phyloP scores from a whole-genome alignment of 164 flowering plant genomes.

The Stephania yunnanensis region DNA sequence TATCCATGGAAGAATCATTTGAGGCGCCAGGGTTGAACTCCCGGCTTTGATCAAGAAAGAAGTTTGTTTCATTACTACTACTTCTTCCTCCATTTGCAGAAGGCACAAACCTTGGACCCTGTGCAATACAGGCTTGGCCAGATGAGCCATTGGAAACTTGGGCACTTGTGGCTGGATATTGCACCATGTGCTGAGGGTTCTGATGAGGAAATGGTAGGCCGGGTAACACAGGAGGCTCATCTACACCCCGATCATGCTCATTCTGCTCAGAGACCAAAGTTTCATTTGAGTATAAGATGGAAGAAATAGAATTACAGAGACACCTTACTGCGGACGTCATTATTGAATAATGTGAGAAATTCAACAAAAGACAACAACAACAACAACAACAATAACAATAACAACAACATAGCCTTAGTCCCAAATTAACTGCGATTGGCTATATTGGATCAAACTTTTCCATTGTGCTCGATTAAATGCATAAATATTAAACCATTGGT shows the following conservation, averaged over 20 bases:
- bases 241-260: constrained; percentile 61
- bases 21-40: constrained; percentile 41
- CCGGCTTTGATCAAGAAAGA: constrained; percentile 33
- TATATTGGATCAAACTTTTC: no score
- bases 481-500: no score
- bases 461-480: no score
- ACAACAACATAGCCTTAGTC: no score
- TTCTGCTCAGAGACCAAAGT: constrained; percentile 33
- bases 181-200: constrained; percentile 30
- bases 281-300: background rate
- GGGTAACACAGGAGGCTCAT: constrained; percentile 61
- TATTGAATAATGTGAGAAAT: background rate
- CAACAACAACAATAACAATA: no score
- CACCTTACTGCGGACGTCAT: background rate
- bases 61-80: constrained; percentile 33
- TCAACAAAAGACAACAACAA: background rate
- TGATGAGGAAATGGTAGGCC: constrained; percentile 41
- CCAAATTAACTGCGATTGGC: no score
- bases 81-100: constrained; percentile 29
- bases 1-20: constrained; percentile 73
- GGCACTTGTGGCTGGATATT: constrained; percentile 25
- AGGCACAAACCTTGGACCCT: constrained; percentile 36
- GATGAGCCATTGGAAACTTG: constrained; percentile 44
- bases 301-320: background rate
- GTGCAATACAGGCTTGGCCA: constrained; percentile 29